phyloP scores from a whole-genome alignment of 768 basidiomycete genomes.

The Phaffia tasmanica region DNA sequence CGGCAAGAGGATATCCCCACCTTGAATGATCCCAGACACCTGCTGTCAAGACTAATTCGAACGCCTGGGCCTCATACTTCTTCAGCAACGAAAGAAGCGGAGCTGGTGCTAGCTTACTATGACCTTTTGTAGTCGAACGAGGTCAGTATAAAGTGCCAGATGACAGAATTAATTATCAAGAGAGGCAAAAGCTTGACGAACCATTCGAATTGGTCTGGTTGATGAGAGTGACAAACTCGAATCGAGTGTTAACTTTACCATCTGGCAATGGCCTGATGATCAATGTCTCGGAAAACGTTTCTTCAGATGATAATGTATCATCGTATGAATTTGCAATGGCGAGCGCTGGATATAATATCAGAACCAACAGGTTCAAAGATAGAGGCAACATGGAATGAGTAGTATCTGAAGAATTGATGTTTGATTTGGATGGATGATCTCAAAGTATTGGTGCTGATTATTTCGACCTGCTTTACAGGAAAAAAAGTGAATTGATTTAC shows the following conservation, averaged over 20 bases:
- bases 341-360: neutral
- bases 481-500: too few relatives aligned
- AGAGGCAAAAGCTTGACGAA: neutral
- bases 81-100: conserved; percentile 75
- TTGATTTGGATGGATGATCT: too few relatives aligned
- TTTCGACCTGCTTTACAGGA: too few relatives aligned
- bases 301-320: too few relatives aligned
- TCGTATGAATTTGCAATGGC: too few relatives aligned
- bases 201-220: conserved; percentile 25
- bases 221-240: conserved; percentile 61
- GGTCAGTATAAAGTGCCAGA: neutral
- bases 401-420: too few relatives aligned
- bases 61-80: conserved; percentile 71
- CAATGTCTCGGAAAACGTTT: conserved; percentile 46
- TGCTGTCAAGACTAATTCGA: conserved; percentile 79
- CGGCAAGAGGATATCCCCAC: conserved; percentile 71
- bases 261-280: conserved; percentile 56
- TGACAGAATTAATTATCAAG: neutral
- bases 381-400: too few relatives aligned
- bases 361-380: too few relatives aligned
- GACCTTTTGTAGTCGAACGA: conserved; percentile 50
- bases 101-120: conserved; percentile 77
- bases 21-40: conserved; percentile 80
- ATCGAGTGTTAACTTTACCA: conserved; percentile 68
- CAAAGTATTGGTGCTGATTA: too few relatives aligned